Evolutionary conservation across 2,329 filamentous ascomycete species (phyloP).

Genomic region (Cytospora mali): DNA sequence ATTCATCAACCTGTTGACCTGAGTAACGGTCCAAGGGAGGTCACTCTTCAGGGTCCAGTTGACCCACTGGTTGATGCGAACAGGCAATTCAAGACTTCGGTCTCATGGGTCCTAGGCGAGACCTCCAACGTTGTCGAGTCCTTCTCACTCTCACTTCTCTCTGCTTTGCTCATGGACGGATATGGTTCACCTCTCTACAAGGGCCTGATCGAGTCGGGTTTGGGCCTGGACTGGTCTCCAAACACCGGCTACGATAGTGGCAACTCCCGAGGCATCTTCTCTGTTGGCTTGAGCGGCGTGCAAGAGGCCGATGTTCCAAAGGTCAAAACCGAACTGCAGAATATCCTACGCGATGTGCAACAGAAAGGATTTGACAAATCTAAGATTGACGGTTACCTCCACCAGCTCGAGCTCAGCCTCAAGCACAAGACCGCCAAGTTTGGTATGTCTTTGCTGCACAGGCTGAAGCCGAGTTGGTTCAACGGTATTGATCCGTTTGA

Average conservation of each 20-base stretch:
- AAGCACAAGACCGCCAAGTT: constrained; percentile 98
- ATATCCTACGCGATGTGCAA: constrained; percentile 70
- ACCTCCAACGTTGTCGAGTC: constrained; percentile 82
- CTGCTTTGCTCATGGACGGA: constrained; percentile 84
- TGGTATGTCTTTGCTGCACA: constrained; percentile 86
- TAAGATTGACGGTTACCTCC: constrained; percentile 92
- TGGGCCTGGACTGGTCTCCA: constrained; percentile 91
- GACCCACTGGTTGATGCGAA: constrained; percentile 85
- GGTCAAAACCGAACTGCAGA: constrained; percentile 73
- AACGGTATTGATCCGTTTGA: constrained; percentile 93
- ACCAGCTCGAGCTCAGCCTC: constrained; percentile 88
- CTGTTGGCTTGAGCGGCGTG: constrained; percentile 88
- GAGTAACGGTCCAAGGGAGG: constrained; percentile 63
- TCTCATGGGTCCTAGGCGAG: constrained; percentile 89
- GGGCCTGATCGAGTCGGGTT: constrained; percentile 82
- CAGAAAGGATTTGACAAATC: constrained; percentile 81
- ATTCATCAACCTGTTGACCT: constrained; percentile 78
- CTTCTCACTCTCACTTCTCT: constrained; percentile 81
- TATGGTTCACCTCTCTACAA: constrained; percentile 94
- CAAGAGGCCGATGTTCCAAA: constrained; percentile 76
- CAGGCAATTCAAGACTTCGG: constrained; percentile 90
- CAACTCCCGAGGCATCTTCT: constrained; percentile 79
- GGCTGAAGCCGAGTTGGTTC: constrained; percentile 91
- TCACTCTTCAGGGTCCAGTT: constrained; percentile 77
- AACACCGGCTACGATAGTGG: constrained; percentile 90